Evolutionary conservation across 495 filamentous ascomycete genomes (phyloP).

Genomic region (Hyaloscypha finlandica): DNA sequence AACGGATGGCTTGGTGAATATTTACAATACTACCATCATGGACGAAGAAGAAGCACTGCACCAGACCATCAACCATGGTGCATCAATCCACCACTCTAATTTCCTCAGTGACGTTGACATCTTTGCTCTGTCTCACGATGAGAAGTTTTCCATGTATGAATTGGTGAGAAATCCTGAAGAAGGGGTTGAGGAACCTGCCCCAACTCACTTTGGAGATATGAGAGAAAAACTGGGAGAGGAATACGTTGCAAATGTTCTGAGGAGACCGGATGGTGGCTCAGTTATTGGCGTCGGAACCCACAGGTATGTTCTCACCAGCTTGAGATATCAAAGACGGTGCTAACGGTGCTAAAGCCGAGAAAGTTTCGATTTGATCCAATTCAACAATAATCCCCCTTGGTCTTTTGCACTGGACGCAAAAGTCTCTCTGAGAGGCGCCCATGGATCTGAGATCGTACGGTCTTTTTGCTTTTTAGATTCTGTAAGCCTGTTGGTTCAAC

Average conservation of each 20-base stretch:
- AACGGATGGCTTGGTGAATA: constrained; percentile 88
- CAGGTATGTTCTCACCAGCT: constrained; percentile 44
- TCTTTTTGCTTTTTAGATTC: constrained; percentile 72
- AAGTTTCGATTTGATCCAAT: constrained; percentile 66
- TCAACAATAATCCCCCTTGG: constrained; percentile 61
- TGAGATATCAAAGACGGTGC: not conserved
- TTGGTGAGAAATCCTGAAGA: constrained; percentile 57
- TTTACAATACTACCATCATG: constrained; percentile 72
- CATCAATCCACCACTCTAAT: constrained; percentile 80
- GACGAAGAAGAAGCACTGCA: constrained; percentile 87
- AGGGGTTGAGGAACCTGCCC: constrained; percentile 52
- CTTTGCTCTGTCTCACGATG: constrained; percentile 78
- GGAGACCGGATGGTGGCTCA: constrained; percentile 55
- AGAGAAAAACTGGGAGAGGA: constrained; percentile 70
- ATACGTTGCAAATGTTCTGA: constrained; percentile 76
- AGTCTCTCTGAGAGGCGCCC: constrained; percentile 71
- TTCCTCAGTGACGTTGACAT: constrained; percentile 71
- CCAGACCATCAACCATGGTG: constrained; percentile 83
- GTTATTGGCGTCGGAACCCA: constrained; percentile 63
- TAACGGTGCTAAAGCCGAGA: constrained; percentile 50
- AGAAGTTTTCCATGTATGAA: constrained; percentile 76
- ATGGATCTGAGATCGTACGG: constrained; percentile 82
- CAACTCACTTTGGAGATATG: constrained; percentile 73
- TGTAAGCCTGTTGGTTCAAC: constrained; percentile 43
- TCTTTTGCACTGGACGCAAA: constrained; percentile 58